A percentile compares a stretch with the other conserved stretches of the same genome.
Conservation (phyloP, 2,329 filamentous ascomycete genomes). For the Colletotrichum orchidophilum region DNA sequence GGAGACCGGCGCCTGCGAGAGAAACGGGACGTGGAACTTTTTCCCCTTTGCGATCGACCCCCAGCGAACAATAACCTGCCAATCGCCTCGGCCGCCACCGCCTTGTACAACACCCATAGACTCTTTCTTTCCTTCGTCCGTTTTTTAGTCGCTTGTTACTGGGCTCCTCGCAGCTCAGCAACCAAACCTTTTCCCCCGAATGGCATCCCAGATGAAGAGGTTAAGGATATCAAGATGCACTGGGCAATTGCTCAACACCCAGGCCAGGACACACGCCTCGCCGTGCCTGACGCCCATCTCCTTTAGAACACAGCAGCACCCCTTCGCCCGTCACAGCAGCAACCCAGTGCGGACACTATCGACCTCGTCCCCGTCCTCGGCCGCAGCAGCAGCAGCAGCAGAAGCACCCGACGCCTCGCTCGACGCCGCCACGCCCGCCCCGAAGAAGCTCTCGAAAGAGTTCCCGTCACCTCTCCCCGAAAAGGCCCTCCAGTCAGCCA, state of each 20-base stretch:
- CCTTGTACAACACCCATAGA: conserved; percentile 25
- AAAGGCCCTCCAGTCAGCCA: conserved; percentile 77
- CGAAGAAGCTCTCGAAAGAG: conserved; percentile 40
- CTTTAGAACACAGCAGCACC: conserved; percentile 30
- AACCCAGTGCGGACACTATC: conserved; percentile 26
- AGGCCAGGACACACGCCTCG: conserved; percentile 33
- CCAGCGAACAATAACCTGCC: conserved; percentile 49
- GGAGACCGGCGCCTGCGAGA: conserved; percentile 28
- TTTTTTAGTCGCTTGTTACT: not conserved
- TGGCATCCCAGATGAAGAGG: conserved; percentile 49
- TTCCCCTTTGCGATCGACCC: conserved; percentile 14
- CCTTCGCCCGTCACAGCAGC: conserved; percentile 1
- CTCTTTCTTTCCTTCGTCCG: not conserved
- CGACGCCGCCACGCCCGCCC: conserved; percentile 43
- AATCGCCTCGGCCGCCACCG: conserved; percentile 42
- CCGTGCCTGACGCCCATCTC: conserved; percentile 30
- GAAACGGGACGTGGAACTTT: conserved; percentile 27
- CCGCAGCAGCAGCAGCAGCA: not conserved
- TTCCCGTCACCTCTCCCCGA: conserved; percentile 77
- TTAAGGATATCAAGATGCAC: conserved; percentile 52
- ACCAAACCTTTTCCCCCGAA: not conserved
- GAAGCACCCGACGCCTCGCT: conserved; percentile 9
- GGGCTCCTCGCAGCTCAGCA: not conserved
- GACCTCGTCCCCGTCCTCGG: not conserved
- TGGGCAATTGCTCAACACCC: conserved; percentile 51